Conservation (phyloP, 768 basidiomycete species). For the Russula compacta region DNA sequence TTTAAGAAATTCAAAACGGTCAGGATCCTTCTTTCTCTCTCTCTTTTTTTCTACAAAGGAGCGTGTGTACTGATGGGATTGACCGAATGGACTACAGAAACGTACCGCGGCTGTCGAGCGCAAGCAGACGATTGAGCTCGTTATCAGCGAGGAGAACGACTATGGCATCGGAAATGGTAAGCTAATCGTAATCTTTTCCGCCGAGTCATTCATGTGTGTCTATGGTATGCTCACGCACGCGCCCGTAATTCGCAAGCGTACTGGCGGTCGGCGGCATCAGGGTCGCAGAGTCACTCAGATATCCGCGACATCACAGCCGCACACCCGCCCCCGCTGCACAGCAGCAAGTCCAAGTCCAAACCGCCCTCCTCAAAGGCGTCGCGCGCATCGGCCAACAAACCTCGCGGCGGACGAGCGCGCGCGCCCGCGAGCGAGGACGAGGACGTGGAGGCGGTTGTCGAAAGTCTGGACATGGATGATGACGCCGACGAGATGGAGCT, state of each 20-base stretch:
- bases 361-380: neutral
- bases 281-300: conserved; percentile 46
- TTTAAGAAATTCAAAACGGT: conserved; percentile 73
- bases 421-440: neutral
- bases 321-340: conserved; percentile 1
- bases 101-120: conserved; percentile 12
- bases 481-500: neutral
- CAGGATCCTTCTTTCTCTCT: conserved; percentile 1
- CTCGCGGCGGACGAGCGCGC: neutral
- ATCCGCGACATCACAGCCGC: conserved; percentile 16
- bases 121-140: conserved; percentile 39
- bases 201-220: too few relatives aligned
- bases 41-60: neutral
- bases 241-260: neutral
- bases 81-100: conserved; percentile 21
- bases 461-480: neutral
- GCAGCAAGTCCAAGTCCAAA: conserved; percentile 1
- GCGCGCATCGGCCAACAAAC: neutral
- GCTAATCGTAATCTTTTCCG: neutral
- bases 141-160: conserved; percentile 42
- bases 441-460: neutral
- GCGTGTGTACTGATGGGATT: neutral
- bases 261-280: neutral
- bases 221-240: neutral
- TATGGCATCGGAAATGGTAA: conserved; percentile 46